Evolutionary conservation across 768 basidiomycete species (phyloP), one percentile per base, ranked within the genome.

Genomic region (Suillus cothurnatus): DNA sequence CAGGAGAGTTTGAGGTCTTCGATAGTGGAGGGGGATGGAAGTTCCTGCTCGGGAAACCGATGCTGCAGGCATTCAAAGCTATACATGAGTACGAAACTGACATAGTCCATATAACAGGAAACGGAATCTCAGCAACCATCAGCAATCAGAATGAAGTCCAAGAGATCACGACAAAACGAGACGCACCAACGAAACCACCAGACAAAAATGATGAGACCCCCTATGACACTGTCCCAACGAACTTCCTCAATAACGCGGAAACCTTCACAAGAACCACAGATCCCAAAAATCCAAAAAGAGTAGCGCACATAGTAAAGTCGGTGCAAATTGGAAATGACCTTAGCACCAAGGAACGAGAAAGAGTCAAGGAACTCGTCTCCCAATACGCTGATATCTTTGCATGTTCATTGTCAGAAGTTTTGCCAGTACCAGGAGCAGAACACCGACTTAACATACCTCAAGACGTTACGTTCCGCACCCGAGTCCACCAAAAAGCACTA

Each of bases 351-450:
- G 67, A 65, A 6, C 66, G 81, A 59, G 62, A 68, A 4, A 21
- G 11, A 3, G 78, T 81, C 62, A 36, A 36, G 11, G 36, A 36
- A 36, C 9, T 81, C 1, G 34, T 83, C 0, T 45, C 12, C 0
- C 61, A 74, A 47, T 81, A 72, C 61, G 80, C 82, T 0, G 80
- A 83, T 64, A 70, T 75, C 34, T 84, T 81, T 59, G 79, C 81
- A 3, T 69, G 82, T 6, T 74, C 77, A 0, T 64, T 83, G 14
- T 72, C 73, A 31, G 80, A 84, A 64, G 82, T 84, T 2, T 50
- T 45, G 0, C 66, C 68, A 0, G 76, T 82, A 0, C 53, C 39
- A 6, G 52, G 39, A 14, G 52, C 31, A 26, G 4, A 55, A n/a
- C 36, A 55, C 17, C 28, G 34, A 3, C n/a, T n/a, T 2, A 57